Percentiles rank a stretch among this genome's conserved stretches.
Evolutionary conservation across 306 rosid genomes (phyloP).

Genomic region (Rosa persica): DNA sequence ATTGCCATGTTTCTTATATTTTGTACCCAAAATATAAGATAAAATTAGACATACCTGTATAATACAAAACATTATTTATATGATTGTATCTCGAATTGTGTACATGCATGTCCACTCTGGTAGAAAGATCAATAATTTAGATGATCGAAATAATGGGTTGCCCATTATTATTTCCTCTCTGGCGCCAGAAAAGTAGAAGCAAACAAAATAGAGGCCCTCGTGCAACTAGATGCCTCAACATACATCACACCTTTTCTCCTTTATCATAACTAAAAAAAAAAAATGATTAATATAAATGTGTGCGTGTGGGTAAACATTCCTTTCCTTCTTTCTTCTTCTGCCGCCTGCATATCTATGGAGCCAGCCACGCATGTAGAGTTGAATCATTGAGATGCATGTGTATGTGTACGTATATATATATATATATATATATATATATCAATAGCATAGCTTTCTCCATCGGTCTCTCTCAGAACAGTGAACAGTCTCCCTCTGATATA

Average conservation of each 20-base stretch:
- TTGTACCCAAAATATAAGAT: no score
- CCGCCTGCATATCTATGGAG: neutral
- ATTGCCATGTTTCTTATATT: neutral
- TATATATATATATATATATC: no score
- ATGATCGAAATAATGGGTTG: slow-evolving; percentile 29
- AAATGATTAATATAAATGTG: slow-evolving; percentile 26
- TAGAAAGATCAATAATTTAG: slow-evolving; percentile 42
- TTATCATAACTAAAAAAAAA: slow-evolving; percentile 25
- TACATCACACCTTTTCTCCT: slow-evolving; percentile 54
- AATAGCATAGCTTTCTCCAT: neutral
- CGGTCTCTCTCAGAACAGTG: neutral
- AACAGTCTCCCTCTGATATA: slow-evolving; percentile 34
- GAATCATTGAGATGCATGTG: slow-evolving; percentile 1
- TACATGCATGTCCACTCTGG: slow-evolving; percentile 16
- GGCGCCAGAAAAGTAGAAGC: slow-evolving; percentile 46
- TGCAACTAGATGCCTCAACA: slow-evolving; percentile 68
- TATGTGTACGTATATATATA: no score
- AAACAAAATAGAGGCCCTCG: slow-evolving; percentile 94
- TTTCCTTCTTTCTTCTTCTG: slow-evolving; percentile 30
- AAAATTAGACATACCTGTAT: neutral
- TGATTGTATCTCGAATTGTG: neutral
- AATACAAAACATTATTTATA: neutral
- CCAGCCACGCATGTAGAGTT: neutral
- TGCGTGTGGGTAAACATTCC: slow-evolving; percentile 65
- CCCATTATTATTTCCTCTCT: slow-evolving; percentile 40